A percentile compares a stretch with the other conserved stretches of the same genome.
phyloP scores from a whole-genome alignment of 352 stramenopile species.

The Pythium insidiosum region DNA sequence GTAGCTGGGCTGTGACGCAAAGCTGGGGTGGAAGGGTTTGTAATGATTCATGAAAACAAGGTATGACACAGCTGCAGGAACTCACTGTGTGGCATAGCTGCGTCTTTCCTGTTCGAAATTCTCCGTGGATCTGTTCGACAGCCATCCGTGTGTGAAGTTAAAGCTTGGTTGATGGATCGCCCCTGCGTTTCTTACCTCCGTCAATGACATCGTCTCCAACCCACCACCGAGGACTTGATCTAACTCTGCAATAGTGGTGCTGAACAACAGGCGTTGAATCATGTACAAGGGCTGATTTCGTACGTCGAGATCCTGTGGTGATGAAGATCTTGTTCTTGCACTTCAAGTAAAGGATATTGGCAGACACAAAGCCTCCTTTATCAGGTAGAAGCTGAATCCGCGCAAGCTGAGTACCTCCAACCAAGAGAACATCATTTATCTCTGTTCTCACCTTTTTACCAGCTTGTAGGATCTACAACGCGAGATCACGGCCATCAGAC shows the following conservation, averaged over 20 bases:
- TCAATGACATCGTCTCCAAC: conserved; percentile 88
- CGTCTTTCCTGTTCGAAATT: conserved; percentile 93
- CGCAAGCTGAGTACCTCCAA: background rate
- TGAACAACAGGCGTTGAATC: too few species aligned
- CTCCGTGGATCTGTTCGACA: conserved; percentile 68
- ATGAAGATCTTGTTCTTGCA: conserved; percentile 72
- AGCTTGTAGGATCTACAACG: conserved; percentile 55
- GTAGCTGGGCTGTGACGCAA: conserved; percentile 80
- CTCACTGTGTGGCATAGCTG: conserved; percentile 89
- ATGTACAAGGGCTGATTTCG: too few species aligned
- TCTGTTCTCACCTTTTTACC: conserved; percentile 48
- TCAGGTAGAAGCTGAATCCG: conserved; percentile 54
- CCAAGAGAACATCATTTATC: background rate
- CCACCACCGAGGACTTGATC: conserved; percentile 83
- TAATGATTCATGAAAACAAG: background rate
- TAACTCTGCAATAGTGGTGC: conserved; percentile 55
- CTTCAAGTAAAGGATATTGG: conserved; percentile 54
- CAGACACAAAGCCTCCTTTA: conserved; percentile 67
- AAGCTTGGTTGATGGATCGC: background rate
- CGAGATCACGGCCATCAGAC: too few species aligned
- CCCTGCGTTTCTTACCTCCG: conserved; percentile 58
- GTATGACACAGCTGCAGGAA: background rate
- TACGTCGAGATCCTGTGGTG: conserved; percentile 69
- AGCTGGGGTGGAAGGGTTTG: conserved; percentile 20
- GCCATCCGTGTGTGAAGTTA: background rate